Conservation (phyloP, 257 asterid species). For the Linaria vulgaris region DNA sequence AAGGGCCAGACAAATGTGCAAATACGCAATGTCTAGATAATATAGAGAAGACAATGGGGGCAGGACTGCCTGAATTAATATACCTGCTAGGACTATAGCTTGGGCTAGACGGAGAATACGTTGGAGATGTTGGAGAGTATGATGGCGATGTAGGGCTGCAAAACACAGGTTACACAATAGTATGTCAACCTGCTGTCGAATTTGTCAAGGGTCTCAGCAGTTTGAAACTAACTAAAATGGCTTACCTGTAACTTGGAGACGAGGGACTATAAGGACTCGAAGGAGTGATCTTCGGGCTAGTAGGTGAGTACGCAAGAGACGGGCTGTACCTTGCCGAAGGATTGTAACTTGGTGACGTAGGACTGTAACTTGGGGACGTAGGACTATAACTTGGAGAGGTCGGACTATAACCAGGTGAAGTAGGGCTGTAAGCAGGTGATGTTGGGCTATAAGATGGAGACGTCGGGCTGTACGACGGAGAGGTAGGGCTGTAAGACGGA, state of each 20-base stretch:
- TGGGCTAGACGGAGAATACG: constrained; percentile 95
- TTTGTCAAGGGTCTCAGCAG: constrained; percentile 4
- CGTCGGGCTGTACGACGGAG: constrained; percentile 78
- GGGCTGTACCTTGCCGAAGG: constrained; percentile 95
- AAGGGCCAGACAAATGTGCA: too few relatives aligned
- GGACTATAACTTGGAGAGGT: constrained; percentile 93
- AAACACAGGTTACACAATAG: constrained; percentile 22
- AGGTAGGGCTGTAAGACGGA: constrained; percentile 83
- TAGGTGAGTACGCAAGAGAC: constrained; percentile 91
- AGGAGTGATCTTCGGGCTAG: constrained; percentile 83
- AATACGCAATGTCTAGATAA: too few relatives aligned
- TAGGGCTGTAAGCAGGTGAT: constrained; percentile 81
- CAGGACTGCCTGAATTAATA: constrained; percentile 2
- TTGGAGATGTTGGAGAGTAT: constrained; percentile 88
- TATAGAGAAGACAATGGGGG: too few relatives aligned
- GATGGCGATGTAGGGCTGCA: constrained; percentile 98
- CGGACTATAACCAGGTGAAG: constrained; percentile 90
- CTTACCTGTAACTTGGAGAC: constrained; percentile 94
- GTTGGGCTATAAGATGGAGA: constrained; percentile 81
- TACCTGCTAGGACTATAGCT: constrained; percentile 98
- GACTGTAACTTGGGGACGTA: constrained; percentile 83
- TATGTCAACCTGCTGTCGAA: constrained; percentile 11
- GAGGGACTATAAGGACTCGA: constrained; percentile 96
- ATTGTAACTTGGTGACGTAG: constrained; percentile 77
- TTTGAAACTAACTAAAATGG: too few relatives aligned